A percentile compares a stretch with the other conserved stretches of the same genome.
phyloP scores from a whole-genome alignment of 768 basidiomycete genomes.

The Leucocoprinus leucothites region DNA sequence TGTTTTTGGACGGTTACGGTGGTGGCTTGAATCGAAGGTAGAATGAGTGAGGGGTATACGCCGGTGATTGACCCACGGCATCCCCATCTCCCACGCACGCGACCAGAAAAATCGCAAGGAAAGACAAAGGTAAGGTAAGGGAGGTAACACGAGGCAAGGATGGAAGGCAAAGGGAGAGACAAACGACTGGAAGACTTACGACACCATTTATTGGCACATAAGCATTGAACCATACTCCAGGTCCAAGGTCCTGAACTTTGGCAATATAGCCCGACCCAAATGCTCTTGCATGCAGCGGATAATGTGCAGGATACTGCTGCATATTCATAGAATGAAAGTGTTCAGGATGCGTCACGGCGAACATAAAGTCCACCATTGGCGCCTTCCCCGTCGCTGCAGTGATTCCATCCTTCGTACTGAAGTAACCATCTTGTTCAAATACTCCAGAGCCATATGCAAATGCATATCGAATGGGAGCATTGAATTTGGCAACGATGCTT shows the following conservation, averaged over 20 bases:
- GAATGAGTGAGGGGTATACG: not conserved
- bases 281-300: slow-evolving; percentile 82
- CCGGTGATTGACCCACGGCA: not conserved
- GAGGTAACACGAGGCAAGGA: not conserved
- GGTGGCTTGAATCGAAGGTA: not conserved
- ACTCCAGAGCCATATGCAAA: slow-evolving; percentile 98
- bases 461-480: slow-evolving; percentile 93
- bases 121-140: too few relatives aligned
- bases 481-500: slow-evolving; percentile 73
- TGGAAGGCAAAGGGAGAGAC: not conserved
- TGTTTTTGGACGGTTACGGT: not conserved
- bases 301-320: slow-evolving; percentile 88
- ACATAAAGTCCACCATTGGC: slow-evolving; percentile 96
- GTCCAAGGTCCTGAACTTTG: slow-evolving; percentile 66
- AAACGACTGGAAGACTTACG: slow-evolving; percentile 50
- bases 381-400: slow-evolving; percentile 19
- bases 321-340: slow-evolving; percentile 98
- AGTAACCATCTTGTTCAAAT: slow-evolving; percentile 78
- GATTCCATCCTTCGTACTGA: slow-evolving; percentile 18
- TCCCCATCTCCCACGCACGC: not conserved
- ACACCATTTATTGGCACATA: slow-evolving; percentile 81
- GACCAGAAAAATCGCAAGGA: too few relatives aligned
- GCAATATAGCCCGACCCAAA: slow-evolving; percentile 84
- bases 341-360: slow-evolving; percentile 89
- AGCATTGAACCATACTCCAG: slow-evolving; percentile 96